Evolutionary conservation across 164 flowering plant genomes (phyloP).

Genomic region (Santalum album): DNA sequence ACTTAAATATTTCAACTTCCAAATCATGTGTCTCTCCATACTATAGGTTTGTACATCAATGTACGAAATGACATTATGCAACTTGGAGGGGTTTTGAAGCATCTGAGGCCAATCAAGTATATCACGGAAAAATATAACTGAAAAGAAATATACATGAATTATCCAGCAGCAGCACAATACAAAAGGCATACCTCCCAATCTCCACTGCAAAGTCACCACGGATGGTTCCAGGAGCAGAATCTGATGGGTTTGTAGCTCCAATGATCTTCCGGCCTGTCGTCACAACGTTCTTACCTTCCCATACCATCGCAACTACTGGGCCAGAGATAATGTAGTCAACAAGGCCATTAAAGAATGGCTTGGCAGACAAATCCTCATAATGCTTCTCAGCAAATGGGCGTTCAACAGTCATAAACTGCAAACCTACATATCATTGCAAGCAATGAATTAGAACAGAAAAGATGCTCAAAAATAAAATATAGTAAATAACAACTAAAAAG

Average conservation of each 20-base stretch:
- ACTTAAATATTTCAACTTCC: no score
- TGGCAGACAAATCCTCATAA: slow-evolving; percentile 69
- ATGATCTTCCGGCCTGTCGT: slow-evolving; percentile 78
- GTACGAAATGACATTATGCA: no score
- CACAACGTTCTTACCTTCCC: slow-evolving; percentile 92
- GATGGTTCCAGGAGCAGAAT: slow-evolving; percentile 89
- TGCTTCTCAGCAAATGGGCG: slow-evolving; percentile 86
- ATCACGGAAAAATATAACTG: no score
- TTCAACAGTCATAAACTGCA: slow-evolving; percentile 71
- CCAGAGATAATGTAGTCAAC: slow-evolving; percentile 87
- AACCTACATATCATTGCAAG: slow-evolving; percentile 29
- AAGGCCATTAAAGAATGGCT: slow-evolving; percentile 74
- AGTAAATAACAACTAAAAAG: background rate
- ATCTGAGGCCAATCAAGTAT: no score
- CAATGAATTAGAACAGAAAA: no score
- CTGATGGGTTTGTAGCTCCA: slow-evolving; percentile 88
- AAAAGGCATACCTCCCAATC: slow-evolving; percentile 60
- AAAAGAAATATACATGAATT: no score
- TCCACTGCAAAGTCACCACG: slow-evolving; percentile 92
- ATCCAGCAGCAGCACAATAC: no score
- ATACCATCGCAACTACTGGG: slow-evolving; percentile 91
- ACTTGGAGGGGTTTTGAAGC: no score
- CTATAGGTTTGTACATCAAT: no score
- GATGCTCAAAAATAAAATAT: background rate
- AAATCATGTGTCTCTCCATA: no score